Conservation (phyloP, 1,284 basidiomycete species). For the Boletus semigastroideus region DNA sequence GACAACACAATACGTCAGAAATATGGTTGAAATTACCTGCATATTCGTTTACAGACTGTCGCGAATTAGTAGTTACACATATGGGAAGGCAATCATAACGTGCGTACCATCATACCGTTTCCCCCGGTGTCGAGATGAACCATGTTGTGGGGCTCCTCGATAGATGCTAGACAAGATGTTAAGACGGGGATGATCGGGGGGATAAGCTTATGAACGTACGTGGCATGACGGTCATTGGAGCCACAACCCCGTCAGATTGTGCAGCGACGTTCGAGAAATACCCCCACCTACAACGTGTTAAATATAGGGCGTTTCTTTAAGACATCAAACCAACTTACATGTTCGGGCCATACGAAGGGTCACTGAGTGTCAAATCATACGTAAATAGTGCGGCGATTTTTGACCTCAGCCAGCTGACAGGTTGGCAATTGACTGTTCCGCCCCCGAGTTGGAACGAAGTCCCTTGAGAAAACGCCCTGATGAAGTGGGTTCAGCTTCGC, state of each 20-base stretch:
- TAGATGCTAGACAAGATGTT: conserved; percentile 6
- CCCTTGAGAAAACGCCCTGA: conserved; percentile 10
- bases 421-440: neutral
- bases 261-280: conserved; percentile 13
- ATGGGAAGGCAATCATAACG: neutral
- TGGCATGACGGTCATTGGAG: conserved; percentile 12
- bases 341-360: conserved; percentile 14
- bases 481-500: neutral
- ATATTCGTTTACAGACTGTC: conserved; percentile 15
- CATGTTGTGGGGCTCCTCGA: conserved; percentile 19
- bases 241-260: neutral
- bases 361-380: conserved; percentile 9
- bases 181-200: neutral
- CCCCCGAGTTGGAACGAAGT: neutral
- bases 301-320: neutral
- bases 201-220: neutral
- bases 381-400: conserved; percentile 15
- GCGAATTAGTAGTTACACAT: neutral
- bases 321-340: conserved; percentile 7
- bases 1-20: neutral
- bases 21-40: conserved; percentile 7
- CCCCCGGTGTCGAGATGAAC: conserved; percentile 17
- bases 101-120: conserved; percentile 15
- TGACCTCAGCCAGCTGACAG: conserved; percentile 11
- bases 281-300: conserved; percentile 13